Percentiles rank a stretch among this genome's conserved stretches.
These are phyloP conservation scores for Viola pubescens DNA, from an alignment of 441 rosid genomes.

Conservation along the genomic window DNA sequence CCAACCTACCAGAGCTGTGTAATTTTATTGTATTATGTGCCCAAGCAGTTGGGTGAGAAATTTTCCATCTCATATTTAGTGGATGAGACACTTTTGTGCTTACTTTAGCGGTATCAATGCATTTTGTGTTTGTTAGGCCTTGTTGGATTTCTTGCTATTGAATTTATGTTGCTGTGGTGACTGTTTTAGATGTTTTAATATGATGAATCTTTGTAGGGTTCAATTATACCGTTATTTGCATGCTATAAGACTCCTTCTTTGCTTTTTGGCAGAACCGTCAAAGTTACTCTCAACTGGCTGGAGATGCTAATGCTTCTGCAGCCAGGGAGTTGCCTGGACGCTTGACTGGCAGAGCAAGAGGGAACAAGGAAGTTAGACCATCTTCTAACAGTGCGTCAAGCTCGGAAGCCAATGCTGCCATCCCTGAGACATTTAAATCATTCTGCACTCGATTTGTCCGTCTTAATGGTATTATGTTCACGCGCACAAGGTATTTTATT, in stretches of 20 bases:
- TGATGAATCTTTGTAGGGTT: too few species aligned
- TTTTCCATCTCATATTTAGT: too few species aligned
- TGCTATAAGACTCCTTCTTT: neutral
- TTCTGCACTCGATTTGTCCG: slow-evolving; percentile 79
- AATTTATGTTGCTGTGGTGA: too few species aligned
- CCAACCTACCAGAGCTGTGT: too few species aligned
- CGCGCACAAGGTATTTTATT: slow-evolving; percentile 64
- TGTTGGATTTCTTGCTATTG: too few species aligned
- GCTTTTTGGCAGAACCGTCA: slow-evolving; percentile 62
- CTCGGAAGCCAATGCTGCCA: slow-evolving; percentile 30
- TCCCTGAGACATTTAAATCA: slow-evolving; percentile 41
- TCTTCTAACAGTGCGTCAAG: slow-evolving; percentile 36
- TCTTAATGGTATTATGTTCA: slow-evolving; percentile 80
- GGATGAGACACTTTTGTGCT: too few species aligned
- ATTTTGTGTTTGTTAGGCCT: too few species aligned
- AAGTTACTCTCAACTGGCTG: slow-evolving; percentile 49
- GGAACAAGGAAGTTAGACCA: slow-evolving; percentile 40
- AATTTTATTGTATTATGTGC: too few species aligned
- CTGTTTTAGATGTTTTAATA: too few species aligned
- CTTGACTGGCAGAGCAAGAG: slow-evolving; percentile 52
- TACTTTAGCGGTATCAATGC: too few species aligned
- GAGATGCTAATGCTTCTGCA: slow-evolving; percentile 34
- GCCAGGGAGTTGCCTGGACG: slow-evolving; percentile 36
- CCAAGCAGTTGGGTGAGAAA: too few species aligned
- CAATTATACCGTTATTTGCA: neutral